Evolutionary conservation across 2,329 filamentous ascomycete species (phyloP).

Genomic region (Trichothecium roseum): DNA sequence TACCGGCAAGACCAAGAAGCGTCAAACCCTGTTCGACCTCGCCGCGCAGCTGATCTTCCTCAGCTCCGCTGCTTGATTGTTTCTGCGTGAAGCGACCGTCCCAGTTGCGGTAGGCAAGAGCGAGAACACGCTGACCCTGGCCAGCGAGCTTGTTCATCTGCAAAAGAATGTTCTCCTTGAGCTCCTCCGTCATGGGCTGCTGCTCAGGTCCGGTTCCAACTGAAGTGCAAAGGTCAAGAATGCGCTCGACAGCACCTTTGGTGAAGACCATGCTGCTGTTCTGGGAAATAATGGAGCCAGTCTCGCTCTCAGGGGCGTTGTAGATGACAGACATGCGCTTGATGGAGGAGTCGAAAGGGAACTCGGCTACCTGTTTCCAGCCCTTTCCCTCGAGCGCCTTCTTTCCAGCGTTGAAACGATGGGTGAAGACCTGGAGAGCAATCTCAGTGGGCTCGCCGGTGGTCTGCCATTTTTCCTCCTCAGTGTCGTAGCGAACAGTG

Average conservation of each 20-base stretch:
- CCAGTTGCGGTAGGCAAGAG: constrained; percentile 54
- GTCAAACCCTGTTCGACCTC: constrained; percentile 57
- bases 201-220: constrained; percentile 31
- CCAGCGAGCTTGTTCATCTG: constrained; percentile 51
- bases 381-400: constrained; percentile 37
- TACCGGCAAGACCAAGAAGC: constrained; percentile 73
- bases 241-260: constrained; percentile 52
- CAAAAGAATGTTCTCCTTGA: constrained; percentile 37
- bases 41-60: constrained; percentile 40
- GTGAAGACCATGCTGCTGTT: constrained; percentile 45
- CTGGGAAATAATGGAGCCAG: constrained; percentile 24
- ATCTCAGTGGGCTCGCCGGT: constrained; percentile 67
- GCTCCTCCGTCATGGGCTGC: constrained; percentile 37
- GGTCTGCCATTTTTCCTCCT: constrained; percentile 51
- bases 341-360: constrained; percentile 68
- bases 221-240: constrained; percentile 45
- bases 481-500: constrained; percentile 44
- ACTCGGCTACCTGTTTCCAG: constrained; percentile 59
- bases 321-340: constrained; percentile 77
- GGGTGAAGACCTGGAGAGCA: constrained; percentile 64
- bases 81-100: constrained; percentile 35
- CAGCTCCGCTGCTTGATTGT: constrained; percentile 13
- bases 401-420: constrained; percentile 53
- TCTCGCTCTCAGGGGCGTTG: constrained; percentile 32
- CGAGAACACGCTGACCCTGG: constrained; percentile 63